Conservation (phyloP, 768 basidiomycete species). For the Psilocybe sp. region DNA sequence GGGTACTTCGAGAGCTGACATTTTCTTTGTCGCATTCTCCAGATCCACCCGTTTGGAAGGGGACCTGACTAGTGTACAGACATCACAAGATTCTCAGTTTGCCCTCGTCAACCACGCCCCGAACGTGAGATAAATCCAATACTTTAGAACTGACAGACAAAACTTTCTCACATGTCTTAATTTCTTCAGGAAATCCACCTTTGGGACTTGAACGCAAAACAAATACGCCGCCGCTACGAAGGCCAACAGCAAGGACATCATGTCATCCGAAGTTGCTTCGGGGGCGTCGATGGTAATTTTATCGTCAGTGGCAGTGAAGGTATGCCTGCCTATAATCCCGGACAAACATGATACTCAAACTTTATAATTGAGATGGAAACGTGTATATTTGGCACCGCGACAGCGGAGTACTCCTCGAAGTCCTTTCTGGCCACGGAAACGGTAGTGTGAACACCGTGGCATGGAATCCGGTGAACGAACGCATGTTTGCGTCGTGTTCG, state of each 20-base stretch:
- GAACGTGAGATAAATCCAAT: conserved; percentile 53
- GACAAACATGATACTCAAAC: conserved; percentile 3
- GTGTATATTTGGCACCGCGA: conserved; percentile 96
- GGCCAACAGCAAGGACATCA: conserved; percentile 84
- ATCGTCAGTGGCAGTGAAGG: conserved; percentile 96
- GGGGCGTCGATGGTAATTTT: conserved; percentile 84
- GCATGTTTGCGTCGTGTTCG: conserved; percentile 95
- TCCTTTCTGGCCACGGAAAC: conserved; percentile 81
- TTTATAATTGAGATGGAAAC: conserved; percentile 68
- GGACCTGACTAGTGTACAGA: conserved; percentile 84
- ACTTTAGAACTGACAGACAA: conserved; percentile 8
- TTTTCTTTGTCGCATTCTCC: conserved; percentile 14
- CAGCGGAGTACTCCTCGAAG: conserved; percentile 78
- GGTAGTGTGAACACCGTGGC: conserved; percentile 95
- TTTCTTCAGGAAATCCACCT: conserved; percentile 78
- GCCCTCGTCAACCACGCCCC: conserved; percentile 87
- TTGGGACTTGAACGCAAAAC: conserved; percentile 73
- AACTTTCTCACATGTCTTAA: conserved; percentile 11
- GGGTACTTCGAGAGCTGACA: conserved; percentile 3
- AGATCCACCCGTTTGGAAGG: conserved; percentile 70
- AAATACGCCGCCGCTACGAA: conserved; percentile 74
- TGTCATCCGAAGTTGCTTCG: conserved; percentile 92
- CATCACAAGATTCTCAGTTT: conserved; percentile 83
- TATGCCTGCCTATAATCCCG: conserved; percentile 30
- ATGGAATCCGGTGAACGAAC: conserved; percentile 88